A percentile compares a stretch with the other conserved stretches of the same genome.
Conservation (phyloP, 805 yeast species). For the Pichia manshurica region DNA sequence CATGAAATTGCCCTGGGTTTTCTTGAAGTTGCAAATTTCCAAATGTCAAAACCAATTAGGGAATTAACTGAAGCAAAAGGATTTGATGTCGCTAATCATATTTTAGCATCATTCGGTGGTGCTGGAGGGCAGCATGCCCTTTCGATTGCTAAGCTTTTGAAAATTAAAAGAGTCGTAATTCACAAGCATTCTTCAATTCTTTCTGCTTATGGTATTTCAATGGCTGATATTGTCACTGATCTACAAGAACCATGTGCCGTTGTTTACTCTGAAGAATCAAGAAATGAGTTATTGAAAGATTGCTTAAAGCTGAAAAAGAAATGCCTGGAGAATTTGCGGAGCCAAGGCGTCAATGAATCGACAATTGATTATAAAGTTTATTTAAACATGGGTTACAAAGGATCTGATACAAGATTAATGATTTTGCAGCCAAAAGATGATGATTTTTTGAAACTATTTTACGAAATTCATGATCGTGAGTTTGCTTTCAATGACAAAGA, state of each 20-base stretch:
- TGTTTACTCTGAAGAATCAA: conserved; percentile 31
- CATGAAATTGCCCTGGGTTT: conserved; percentile 79
- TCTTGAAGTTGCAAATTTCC: conserved; percentile 74
- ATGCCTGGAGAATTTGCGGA: conserved; percentile 36
- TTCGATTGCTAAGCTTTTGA: conserved; percentile 66
- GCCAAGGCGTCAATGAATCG: conserved; percentile 41
- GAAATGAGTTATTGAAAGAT: conserved; percentile 35
- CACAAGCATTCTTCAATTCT: conserved; percentile 79
- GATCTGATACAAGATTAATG: conserved; percentile 83
- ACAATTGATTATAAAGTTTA: conserved; percentile 25
- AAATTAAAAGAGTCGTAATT: conserved; percentile 61
- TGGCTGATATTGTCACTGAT: conserved; percentile 82
- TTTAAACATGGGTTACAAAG: conserved; percentile 74
- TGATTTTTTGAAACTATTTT: conserved; percentile 41
- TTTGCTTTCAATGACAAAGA: conserved; percentile 46
- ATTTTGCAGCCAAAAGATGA: neutral
- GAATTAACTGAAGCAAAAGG: conserved; percentile 84
- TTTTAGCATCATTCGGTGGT: conserved; percentile 83
- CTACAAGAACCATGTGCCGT: conserved; percentile 63
- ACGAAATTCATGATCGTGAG: conserved; percentile 57
- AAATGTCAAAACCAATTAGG: conserved; percentile 86
- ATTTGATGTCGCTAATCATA: conserved; percentile 55
- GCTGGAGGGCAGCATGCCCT: conserved; percentile 92
- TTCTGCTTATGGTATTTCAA: conserved; percentile 83
- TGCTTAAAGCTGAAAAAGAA: conserved; percentile 39